A percentile compares a stretch with the other conserved stretches of the same genome.
Conservation (phyloP, 106 monocot genomes). For the Alisma plantagoaquatica region DNA sequence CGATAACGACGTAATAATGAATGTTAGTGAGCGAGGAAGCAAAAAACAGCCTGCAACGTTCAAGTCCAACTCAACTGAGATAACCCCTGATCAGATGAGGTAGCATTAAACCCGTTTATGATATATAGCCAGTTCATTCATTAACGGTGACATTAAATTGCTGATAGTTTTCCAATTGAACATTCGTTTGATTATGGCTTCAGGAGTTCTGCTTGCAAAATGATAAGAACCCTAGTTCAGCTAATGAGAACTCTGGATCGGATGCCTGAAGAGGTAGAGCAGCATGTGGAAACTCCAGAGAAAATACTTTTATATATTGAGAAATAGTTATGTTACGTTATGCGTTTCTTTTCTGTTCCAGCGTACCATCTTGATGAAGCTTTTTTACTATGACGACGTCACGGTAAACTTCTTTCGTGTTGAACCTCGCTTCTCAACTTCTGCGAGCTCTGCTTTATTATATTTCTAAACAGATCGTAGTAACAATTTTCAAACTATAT, state of each 20-base stretch:
- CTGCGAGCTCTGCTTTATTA: no score
- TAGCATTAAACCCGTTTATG: no score
- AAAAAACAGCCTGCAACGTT: conserved; percentile 65
- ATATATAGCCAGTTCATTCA: no score
- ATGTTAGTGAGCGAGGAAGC: conserved; percentile 61
- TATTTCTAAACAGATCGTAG: no score
- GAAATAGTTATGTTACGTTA: background rate
- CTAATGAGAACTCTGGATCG: conserved; percentile 94
- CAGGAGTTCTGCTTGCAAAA: conserved; percentile 98
- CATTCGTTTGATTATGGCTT: no score
- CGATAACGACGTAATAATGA: conserved; percentile 80
- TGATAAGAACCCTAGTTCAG: conserved; percentile 86
- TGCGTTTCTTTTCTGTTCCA: conserved; percentile 20
- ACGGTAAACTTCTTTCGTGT: no score
- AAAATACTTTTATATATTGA: no score
- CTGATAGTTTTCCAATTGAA: no score
- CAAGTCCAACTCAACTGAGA: conserved; percentile 43
- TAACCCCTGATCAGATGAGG: conserved; percentile 99
- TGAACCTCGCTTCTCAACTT: no score
- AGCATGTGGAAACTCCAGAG: no score
- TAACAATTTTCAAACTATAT: no score
- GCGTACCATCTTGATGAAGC: conserved; percentile 97
- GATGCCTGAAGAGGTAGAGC: conserved; percentile 89
- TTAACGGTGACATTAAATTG: no score
- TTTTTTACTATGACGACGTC: conserved; percentile 83